phyloP scores from a whole-genome alignment of 1,139 yeast genomes.

The Hemisphaericaspora xylanilytica region DNA sequence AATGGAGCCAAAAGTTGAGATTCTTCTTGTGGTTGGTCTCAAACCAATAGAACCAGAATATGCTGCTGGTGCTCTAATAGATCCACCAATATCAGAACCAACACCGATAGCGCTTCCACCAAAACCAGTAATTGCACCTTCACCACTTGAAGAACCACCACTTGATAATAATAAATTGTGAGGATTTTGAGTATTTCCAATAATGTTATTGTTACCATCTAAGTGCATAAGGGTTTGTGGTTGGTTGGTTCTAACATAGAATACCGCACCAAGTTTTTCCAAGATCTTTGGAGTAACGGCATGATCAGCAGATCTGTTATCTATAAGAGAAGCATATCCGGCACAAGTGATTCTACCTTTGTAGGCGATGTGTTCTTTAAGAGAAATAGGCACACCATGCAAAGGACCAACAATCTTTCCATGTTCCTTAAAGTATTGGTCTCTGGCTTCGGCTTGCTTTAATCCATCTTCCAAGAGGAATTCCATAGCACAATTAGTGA shows the following conservation, averaged over 20 bases:
- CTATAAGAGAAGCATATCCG: conserved; percentile 56
- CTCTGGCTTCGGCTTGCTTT: conserved; percentile 33
- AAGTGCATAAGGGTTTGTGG: conserved; percentile 52
- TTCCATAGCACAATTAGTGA: conserved; percentile 37
- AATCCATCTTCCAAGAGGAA: conserved; percentile 36
- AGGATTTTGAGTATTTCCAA: conserved; percentile 41
- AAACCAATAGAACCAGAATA: conserved; percentile 66
- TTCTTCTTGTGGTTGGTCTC: conserved; percentile 65
- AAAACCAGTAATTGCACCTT: conserved; percentile 65
- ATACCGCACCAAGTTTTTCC: conserved; percentile 65
- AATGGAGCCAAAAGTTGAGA: conserved; percentile 50
- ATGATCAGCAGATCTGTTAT: conserved; percentile 47
- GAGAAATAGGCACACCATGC: conserved; percentile 76
- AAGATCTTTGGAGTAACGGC: conserved; percentile 52
- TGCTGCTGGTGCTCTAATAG: conserved; percentile 75
- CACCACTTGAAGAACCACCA: conserved; percentile 77
- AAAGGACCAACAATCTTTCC: conserved; percentile 71
- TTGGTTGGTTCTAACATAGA: conserved; percentile 46
- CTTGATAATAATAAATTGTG: conserved; percentile 39
- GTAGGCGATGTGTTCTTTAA: conserved; percentile 69
- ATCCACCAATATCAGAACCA: conserved; percentile 81
- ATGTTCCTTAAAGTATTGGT: conserved; percentile 40
- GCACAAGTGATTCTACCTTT: conserved; percentile 60
- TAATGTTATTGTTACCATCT: conserved; percentile 41
- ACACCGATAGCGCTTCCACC: conserved; percentile 67